These are phyloP conservation scores for Globisporangium rhizosaccharum DNA, from an alignment of 352 stramenopile species.

Conservation along the genomic window DNA sequence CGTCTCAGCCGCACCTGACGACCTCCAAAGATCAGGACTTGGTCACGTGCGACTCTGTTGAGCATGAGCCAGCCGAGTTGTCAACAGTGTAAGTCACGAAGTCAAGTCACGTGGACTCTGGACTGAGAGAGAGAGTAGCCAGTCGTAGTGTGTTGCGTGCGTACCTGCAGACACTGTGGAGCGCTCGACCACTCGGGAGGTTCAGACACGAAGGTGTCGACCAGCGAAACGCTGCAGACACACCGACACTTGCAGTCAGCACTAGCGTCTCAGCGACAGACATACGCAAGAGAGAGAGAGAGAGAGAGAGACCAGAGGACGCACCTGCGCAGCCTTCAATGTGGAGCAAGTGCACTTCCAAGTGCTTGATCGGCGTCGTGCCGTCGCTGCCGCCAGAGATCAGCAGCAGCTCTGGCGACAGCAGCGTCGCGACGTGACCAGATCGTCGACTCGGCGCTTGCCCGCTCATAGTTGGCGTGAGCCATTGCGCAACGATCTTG, in stretches of 20 bases:
- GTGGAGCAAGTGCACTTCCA: slow-evolving; percentile 38
- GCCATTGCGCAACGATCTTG: slow-evolving; percentile 34
- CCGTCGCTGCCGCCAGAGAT: slow-evolving; percentile 64
- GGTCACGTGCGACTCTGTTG: slow-evolving; percentile 26
- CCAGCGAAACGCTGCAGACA: slow-evolving; percentile 39
- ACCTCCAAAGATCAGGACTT: slow-evolving; percentile 62
- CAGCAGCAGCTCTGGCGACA: slow-evolving; percentile 35
- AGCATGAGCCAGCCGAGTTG: neutral
- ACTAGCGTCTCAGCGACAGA: too few relatives aligned
- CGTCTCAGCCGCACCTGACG: slow-evolving; percentile 33
- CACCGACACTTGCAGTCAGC: neutral
- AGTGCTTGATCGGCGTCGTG: slow-evolving; percentile 37
- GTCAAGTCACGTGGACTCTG: neutral
- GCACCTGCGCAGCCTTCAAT: slow-evolving; percentile 30
- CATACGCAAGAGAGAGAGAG: neutral
- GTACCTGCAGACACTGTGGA: slow-evolving; percentile 54
- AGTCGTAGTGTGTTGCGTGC: neutral
- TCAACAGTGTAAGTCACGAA: neutral
- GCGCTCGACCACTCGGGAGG: slow-evolving; percentile 35
- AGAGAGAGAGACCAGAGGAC: neutral
- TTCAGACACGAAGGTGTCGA: slow-evolving; percentile 27
- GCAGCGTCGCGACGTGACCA: slow-evolving; percentile 38
- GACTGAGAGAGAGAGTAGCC: neutral
- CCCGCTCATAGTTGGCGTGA: slow-evolving; percentile 24
- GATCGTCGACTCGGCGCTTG: slow-evolving; percentile 35